Base-by-base conservation (phyloP, 2,329 filamentous ascomycete species). In the Orbilia ellipsospora region DNA sequence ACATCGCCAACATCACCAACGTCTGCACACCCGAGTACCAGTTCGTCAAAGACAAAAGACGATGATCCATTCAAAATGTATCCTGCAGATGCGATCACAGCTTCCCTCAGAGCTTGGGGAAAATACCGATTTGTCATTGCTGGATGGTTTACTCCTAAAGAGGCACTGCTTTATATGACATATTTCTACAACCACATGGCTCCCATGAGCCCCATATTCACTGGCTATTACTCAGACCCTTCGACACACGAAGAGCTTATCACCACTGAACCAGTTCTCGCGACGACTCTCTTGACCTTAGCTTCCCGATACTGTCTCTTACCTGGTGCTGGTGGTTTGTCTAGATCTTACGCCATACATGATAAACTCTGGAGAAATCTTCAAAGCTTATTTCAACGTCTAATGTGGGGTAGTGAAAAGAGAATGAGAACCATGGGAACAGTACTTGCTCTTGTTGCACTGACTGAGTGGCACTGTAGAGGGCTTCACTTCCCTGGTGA, bases 381-480 rank as follows among this genome's bases (percentile, higher is more conserved):
- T 31, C 90, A 94, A 61, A 92, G 93, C 72, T 97, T 98, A 92
- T 95, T 98, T 78, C 93, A 97, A 82, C 89, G 94, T 40, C 91
- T 96, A 78, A 89, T 98, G 44, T 98, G 93, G 91, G 95, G 42
- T 78, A 80, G 73, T 50, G 86, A 87, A 56, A 88, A 89, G 76
- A 82, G 84, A 8, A 86, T 89, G 79, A 89, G 87, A 90, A 77
- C 94, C 0, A 84, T 99, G 2, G 95, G 95, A 15, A 97, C 94
- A 0, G 93, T 99, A 26, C 95, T 99, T 83, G 96, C 93, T 40
- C 84, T 99, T 36, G 89, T 99, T 85, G 90, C 99, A 26, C 85
- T 99, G 52, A 98, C 94, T 0, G 95, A 99, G 81, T 99, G 95
- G 94, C 94, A 98, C 82, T 95, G 95, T 3, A 89, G 94, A 4